Base-by-base conservation (phyloP, 1,139 yeast species). In the Groenewaldozyma auringiensis region DNA sequence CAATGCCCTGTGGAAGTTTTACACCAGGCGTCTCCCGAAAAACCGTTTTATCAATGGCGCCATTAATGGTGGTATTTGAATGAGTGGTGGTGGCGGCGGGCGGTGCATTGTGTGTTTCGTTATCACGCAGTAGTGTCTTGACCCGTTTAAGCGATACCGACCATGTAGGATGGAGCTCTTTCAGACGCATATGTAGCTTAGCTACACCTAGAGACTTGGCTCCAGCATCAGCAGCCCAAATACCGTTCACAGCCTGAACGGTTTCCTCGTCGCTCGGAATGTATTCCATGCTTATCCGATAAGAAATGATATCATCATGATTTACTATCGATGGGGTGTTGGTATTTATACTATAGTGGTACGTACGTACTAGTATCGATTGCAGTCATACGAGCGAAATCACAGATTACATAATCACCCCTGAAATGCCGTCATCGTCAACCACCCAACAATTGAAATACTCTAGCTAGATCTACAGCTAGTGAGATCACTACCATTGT, bases 191-290 rank as follows among this genome's bases (percentile, higher is more conserved):
- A 51, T 75, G 79, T 27, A 84, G 67, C 53, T 79, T 79, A 8
- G 70, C 67, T 13, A 75, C 65, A 1, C 83, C 81, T 21, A 81
- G 61, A 1, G 74, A 66, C 59, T 82, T 89, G 11, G 81, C 74
- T 2, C 72, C 64, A 1, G 87, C 80, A 55, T 83, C 87, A 49
- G 73, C 72, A 53, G 76, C 79, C 92, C 94, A 84, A 18, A 82
- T 63, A 6, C 71, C 68, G 43, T 81, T 74, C 21, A 83, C 79
- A 36, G 72, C 76, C 44, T 76, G 79, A 14, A 82, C 80, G 18
- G 83, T 69, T 60, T 81, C 79, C 43, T 83, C 70, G 49, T 79
- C 83, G 51, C 75, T 76, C 2, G 94, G 94, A 4, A 54, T 45
- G 40, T 43, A 38, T 40, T 49, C 54, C 33, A 25, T 25, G 9